Percentiles rank a stretch among this genome's conserved stretches.
phyloP scores from a whole-genome alignment of 495 filamentous ascomycete species.

The Penicillium mononematosum region DNA sequence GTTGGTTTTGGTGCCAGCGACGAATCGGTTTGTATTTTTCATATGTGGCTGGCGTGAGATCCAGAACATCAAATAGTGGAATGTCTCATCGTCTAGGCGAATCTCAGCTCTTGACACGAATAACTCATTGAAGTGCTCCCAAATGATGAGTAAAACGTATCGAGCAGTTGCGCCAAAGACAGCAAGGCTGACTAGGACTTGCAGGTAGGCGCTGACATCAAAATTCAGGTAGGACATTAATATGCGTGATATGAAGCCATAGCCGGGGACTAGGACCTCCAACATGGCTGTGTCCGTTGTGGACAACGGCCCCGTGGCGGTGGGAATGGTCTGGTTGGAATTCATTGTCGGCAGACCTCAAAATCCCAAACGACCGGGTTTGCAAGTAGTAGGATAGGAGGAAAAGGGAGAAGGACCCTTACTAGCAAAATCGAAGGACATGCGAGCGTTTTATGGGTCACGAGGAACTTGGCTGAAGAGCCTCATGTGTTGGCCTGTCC shows the following conservation, averaged over 20 bases:
- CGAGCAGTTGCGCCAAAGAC: slow-evolving; percentile 49
- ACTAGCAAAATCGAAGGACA: not conserved
- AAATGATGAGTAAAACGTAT: slow-evolving; percentile 49
- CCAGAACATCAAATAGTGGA: slow-evolving; percentile 70
- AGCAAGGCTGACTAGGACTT: slow-evolving; percentile 53
- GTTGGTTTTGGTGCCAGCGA: slow-evolving; percentile 59
- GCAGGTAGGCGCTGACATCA: slow-evolving; percentile 71
- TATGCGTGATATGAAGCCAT: slow-evolving; percentile 60
- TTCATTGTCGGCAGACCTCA: slow-evolving; percentile 20
- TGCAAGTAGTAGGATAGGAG: not conserved
- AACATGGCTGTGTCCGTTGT: slow-evolving; percentile 51
- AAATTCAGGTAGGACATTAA: slow-evolving; percentile 61
- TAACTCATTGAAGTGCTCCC: slow-evolving; percentile 28
- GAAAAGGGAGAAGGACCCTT: not conserved
- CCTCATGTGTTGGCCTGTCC: slow-evolving; percentile 5
- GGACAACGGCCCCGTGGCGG: slow-evolving; percentile 18
- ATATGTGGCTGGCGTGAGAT: slow-evolving; percentile 60
- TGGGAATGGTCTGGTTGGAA: slow-evolving; percentile 24
- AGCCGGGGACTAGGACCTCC: slow-evolving; percentile 73
- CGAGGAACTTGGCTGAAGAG: not conserved
- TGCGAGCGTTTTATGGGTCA: not conserved
- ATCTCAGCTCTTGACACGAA: slow-evolving; percentile 60
- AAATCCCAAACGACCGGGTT: not conserved
- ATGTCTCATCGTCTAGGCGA: slow-evolving; percentile 65
- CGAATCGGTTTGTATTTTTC: slow-evolving; percentile 55